A percentile compares a stretch with the other conserved stretches of the same genome.
phyloP scores from a whole-genome alignment of 2,329 filamentous ascomycete genomes.

The Penicillium sp. region DNA sequence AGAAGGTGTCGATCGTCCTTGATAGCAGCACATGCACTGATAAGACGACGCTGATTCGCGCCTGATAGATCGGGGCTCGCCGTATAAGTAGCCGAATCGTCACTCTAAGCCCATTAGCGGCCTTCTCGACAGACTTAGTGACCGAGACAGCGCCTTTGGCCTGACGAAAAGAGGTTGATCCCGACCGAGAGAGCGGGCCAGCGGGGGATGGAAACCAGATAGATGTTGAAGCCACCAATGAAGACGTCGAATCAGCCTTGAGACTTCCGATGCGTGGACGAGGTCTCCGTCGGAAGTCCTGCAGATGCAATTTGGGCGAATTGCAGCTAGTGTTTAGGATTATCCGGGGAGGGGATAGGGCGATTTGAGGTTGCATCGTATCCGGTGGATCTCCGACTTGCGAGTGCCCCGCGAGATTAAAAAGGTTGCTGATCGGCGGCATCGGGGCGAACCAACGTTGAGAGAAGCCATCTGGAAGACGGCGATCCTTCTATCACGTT shows the following conservation, averaged over 20 bases:
- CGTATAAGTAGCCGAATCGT: conserved; percentile 3
- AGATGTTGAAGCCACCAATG: not conserved
- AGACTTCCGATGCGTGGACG: not conserved
- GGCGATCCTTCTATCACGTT: conserved; percentile 4
- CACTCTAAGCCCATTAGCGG: not conserved
- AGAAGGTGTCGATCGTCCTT: conserved; percentile 5
- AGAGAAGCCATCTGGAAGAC: not conserved
- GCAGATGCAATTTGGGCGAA: not conserved
- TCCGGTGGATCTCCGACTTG: conserved; percentile 22
- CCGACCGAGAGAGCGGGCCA: not conserved
- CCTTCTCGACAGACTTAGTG: not conserved
- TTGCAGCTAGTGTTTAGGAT: not conserved
- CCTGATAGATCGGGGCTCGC: conserved; percentile 21
- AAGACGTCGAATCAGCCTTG: not conserved
- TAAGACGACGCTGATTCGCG: conserved; percentile 31
- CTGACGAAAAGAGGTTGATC: not conserved
- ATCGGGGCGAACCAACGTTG: conserved; percentile 13
- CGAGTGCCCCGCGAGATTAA: conserved; percentile 17
- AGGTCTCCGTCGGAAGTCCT: conserved; percentile 6
- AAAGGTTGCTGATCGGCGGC: conserved; percentile 14
- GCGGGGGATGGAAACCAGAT: not conserved
- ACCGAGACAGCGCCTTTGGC: not conserved
- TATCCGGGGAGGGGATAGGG: not conserved
- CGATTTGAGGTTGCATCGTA: conserved; percentile 23
- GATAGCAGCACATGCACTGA: conserved; percentile 32